These are phyloP conservation scores for Debaryomyces udenii DNA, from an alignment of 1,139 yeast genomes.

Conservation along the genomic window DNA sequence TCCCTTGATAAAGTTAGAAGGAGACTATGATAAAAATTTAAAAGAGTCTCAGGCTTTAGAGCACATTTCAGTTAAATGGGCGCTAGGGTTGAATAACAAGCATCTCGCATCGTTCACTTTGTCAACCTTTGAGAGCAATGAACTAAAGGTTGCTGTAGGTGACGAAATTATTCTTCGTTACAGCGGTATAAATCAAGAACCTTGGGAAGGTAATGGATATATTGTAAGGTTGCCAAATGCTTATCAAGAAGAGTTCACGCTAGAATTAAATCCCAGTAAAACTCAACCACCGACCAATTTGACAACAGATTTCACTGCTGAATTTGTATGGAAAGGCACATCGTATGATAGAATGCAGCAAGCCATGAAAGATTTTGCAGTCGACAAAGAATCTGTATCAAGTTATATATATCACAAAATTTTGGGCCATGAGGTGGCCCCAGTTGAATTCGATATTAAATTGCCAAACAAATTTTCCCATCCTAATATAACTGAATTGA, in stretches of 20 bases:
- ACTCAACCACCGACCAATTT: constrained; percentile 56
- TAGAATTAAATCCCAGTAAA: constrained; percentile 58
- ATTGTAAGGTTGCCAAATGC: constrained; percentile 74
- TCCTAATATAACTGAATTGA: constrained; percentile 69
- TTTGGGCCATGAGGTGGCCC: constrained; percentile 78
- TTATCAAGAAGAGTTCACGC: constrained; percentile 67
- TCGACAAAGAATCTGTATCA: constrained; percentile 69
- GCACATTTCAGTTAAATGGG: constrained; percentile 77
- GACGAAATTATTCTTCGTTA: constrained; percentile 75
- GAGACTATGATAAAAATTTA: constrained; percentile 72
- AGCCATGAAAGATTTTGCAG: constrained; percentile 74
- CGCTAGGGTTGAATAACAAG: constrained; percentile 62
- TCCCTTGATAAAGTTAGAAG: constrained; percentile 80
- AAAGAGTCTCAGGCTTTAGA: constrained; percentile 82
- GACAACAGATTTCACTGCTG: constrained; percentile 75
- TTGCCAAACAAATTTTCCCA: constrained; percentile 66
- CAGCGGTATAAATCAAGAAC: constrained; percentile 48
- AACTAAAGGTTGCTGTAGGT: constrained; percentile 79
- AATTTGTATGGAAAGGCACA: constrained; percentile 88
- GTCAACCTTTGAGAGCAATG: constrained; percentile 67
- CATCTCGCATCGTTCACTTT: constrained; percentile 72
- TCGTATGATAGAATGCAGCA: constrained; percentile 83
- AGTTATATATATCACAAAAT: constrained; percentile 79
- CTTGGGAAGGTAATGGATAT: constrained; percentile 76
- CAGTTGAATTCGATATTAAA: constrained; percentile 60